Evolutionary conservation across 2,329 filamentous ascomycete species (phyloP).

Genomic region (Pseudopithomyces maydicus): DNA sequence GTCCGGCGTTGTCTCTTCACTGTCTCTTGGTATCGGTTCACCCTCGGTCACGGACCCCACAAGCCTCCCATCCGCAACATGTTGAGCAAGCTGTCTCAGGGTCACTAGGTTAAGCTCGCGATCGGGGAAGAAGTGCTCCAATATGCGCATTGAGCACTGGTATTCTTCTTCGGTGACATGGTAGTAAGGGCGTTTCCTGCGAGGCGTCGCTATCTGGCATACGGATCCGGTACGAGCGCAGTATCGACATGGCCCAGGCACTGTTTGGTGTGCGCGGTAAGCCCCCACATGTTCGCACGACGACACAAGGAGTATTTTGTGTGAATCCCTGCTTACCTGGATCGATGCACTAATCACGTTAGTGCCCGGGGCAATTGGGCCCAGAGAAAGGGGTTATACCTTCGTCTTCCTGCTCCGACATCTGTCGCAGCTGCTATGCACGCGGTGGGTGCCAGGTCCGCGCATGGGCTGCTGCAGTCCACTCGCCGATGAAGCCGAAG

Average conservation of each 20-base stretch:
- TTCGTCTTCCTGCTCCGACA: constrained; percentile 46
- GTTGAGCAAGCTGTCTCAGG: constrained; percentile 39
- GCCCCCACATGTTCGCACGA: constrained; percentile 10
- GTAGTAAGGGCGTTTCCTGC: constrained; percentile 45
- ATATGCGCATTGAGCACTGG: constrained; percentile 43
- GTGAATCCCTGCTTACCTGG: constrained; percentile 34
- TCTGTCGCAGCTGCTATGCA: constrained; percentile 45
- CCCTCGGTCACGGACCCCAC: constrained; percentile 27
- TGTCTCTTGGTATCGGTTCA: constrained; percentile 28
- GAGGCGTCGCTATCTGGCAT: constrained; percentile 43
- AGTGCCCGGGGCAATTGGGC: constrained; percentile 25
- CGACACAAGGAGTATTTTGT: background rate
- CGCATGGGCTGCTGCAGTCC: constrained; percentile 19
- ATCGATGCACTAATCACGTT: constrained; percentile 43
- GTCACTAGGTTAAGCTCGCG: constrained; percentile 42
- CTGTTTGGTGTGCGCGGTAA: constrained; percentile 16
- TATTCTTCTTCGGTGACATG: constrained; percentile 48
- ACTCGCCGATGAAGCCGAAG: constrained; percentile 19
- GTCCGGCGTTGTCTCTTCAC: constrained; percentile 25
- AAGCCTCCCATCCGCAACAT: constrained; percentile 37
- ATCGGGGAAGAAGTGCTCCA: constrained; percentile 44
- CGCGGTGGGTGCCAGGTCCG: constrained; percentile 36
- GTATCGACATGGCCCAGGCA: constrained; percentile 46
- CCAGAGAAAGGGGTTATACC: constrained; percentile 22
- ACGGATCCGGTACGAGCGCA: constrained; percentile 43